These are phyloP conservation scores for Phaeomoniella chlamydospora DNA, from an alignment of 2,329 filamentous ascomycete species.

Conservation along the genomic window DNA sequence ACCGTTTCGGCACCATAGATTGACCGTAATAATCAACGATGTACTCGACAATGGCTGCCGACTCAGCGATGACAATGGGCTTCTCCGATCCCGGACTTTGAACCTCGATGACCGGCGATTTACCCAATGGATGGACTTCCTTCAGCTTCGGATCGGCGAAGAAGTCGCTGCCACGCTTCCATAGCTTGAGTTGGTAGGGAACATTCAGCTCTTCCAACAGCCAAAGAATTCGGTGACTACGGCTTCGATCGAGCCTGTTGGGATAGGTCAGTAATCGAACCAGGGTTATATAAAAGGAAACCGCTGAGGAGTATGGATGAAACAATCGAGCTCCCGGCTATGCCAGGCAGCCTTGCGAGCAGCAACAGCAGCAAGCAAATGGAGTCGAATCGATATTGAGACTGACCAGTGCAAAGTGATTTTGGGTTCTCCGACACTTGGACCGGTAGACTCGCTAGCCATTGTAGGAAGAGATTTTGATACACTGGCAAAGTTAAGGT, in stretches of 20 bases:
- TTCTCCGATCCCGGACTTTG: conserved; percentile 29
- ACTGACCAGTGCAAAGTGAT: conserved; percentile 55
- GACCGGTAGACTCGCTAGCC: too few species aligned
- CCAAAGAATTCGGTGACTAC: conserved; percentile 72
- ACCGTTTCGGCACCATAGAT: conserved; percentile 36
- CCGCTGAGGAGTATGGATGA: too few species aligned
- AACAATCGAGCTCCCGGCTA: too few species aligned
- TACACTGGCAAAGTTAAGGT: too few species aligned
- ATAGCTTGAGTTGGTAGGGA: conserved; percentile 65
- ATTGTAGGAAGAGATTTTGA: too few species aligned
- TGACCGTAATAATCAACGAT: conserved; percentile 50
- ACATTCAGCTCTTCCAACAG: conserved; percentile 71
- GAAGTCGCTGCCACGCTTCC: conserved; percentile 50
- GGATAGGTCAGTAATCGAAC: conserved; percentile 2
- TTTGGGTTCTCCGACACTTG: too few species aligned
- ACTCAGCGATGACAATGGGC: conserved; percentile 62
- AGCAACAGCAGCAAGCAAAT: too few species aligned
- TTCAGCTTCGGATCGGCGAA: conserved; percentile 66
- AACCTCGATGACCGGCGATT: conserved; percentile 66
- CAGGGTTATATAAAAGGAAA: not conserved
- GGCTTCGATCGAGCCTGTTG: conserved; percentile 67
- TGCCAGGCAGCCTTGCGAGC: too few species aligned
- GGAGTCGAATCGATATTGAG: too few species aligned
- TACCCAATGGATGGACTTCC: conserved; percentile 70
- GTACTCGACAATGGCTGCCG: conserved; percentile 68